Base-by-base conservation (phyloP, 2,329 filamentous ascomycete genomes). In the Aspergillus carbonarius region DNA sequence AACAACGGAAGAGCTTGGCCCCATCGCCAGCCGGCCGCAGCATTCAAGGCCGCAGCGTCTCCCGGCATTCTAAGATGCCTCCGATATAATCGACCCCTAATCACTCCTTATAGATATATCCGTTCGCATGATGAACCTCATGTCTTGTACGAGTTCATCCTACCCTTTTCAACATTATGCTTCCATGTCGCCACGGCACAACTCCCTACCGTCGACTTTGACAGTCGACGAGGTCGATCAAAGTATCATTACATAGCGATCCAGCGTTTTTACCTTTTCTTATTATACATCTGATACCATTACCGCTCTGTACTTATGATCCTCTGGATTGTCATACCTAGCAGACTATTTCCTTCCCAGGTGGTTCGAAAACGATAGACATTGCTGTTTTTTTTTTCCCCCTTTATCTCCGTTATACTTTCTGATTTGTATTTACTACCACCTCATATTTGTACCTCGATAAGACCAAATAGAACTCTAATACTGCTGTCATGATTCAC, bases 231-330 rank as follows among this genome's bases (percentile, higher is more conserved):
- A 15, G 37, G 48, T 53, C 44, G 46, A 54, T 44, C 46, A 55
- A 42, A 42, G 54, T 42, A 53, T 59, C 60, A 62, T 61, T 57
- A 54, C 54, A 53, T 55, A 63, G 60, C 62, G 56, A 59, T 56
- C 54, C 54, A 58, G 60, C 53, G 55, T 40, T 61, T 59, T 34
- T 5, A 32, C 34, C 42, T 5, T 48, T 37, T 55, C 34, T 42
- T 32, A 17, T 55, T 40, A 44, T 47, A 53, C 32, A 13, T 32
- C n/a, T 55, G 52, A 58, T 63, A 58, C 57, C 47, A 48, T 34
- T 54, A 25, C 30, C 30, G 40, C 20, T 13, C 37, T 44, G 23
- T 44, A 34, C n/a, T 44, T 42, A 18, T 37, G 42, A 15, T 12
- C 25, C 20, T 39, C 20, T 7, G 42, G 23, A 47, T 20, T 30